Evolutionary conservation across 306 rosid species (phyloP).

Genomic region (Prunus kanzakura): DNA sequence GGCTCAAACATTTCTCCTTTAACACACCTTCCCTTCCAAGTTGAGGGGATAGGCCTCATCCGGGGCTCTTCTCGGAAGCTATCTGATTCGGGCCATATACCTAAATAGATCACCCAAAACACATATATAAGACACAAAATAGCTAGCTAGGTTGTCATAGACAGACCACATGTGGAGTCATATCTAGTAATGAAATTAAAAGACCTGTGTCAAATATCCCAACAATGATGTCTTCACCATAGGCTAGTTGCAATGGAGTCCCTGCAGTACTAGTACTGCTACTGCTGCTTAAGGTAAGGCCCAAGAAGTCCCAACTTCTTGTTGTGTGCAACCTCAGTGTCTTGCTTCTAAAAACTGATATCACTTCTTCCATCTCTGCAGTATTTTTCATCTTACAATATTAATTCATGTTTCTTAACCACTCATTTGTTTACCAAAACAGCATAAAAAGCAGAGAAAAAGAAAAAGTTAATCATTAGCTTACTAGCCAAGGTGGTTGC

Average conservation of each 20-base stretch:
- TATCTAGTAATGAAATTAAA: neutral
- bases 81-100: constrained; percentile 60
- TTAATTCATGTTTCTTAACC: neutral
- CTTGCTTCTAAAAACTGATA: constrained; percentile 51
- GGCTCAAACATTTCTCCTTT: constrained; percentile 43
- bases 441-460: neutral
- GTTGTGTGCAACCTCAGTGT: constrained; percentile 43
- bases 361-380: constrained; percentile 53
- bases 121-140: neutral
- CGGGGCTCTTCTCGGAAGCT: constrained; percentile 37
- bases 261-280: neutral
- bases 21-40: constrained; percentile 49
- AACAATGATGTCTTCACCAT: constrained; percentile 41
- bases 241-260: constrained; percentile 26
- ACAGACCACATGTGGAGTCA: neutral
- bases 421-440: neutral
- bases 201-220: constrained; percentile 58
- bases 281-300: constrained; percentile 29
- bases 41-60: constrained; percentile 38
- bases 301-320: constrained; percentile 64
- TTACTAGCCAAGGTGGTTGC: constrained; percentile 46
- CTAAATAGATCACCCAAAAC: constrained; percentile 16
- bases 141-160: neutral
- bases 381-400: neutral
- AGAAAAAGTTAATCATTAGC: neutral